Evolutionary conservation across 768 basidiomycete species (phyloP), one percentile per base, ranked within the genome.

Genomic region (Amanita subjunquillea): DNA sequence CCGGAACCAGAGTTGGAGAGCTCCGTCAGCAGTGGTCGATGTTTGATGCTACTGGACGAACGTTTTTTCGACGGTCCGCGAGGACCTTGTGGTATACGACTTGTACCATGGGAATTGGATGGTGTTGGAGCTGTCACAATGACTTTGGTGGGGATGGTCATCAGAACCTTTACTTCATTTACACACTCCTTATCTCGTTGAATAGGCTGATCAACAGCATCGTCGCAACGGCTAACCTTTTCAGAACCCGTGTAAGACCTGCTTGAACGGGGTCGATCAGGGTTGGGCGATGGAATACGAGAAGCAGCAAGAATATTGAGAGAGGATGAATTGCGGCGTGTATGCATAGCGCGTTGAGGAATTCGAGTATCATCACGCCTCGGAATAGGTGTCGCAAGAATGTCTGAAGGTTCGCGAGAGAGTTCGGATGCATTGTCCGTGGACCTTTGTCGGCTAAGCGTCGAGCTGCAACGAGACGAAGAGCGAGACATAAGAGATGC

Each of bases 71-170:
- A 64, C 22, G 62, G 69, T 6, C 63, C 55, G 22, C 73, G 72
- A 15, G 78, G 72, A 2, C 77, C 76, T 27, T 70, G 67, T 41
- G 72, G 73, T 48, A 72, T 66, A 34, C 72, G 69, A 50, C 60
- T 67, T 15, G 64, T 69, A 47, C 61, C 58, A 32, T 60, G 61
- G 53, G 68, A 67, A 30, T 60, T 61, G 6, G 68, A 71, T 15
- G 76, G 77, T 0, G 77, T 78, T n/a, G 77, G 74, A 6, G 76
- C 76, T 4, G 76, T 79, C 7, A 77, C 71, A 34, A 77, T 76
- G 15, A 78, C 76, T 55, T 68, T 75, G 20, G 76, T 77, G 3
- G 75, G 76, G 0, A 69, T 73, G 39, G 67, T 69, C 68, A 76
- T 70, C 15, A 77, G 60, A 29, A 75, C 68, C 30, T 70, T 68